phyloP scores from a whole-genome alignment of 2,329 filamentous ascomycete species.

The Cercospora zeina region DNA sequence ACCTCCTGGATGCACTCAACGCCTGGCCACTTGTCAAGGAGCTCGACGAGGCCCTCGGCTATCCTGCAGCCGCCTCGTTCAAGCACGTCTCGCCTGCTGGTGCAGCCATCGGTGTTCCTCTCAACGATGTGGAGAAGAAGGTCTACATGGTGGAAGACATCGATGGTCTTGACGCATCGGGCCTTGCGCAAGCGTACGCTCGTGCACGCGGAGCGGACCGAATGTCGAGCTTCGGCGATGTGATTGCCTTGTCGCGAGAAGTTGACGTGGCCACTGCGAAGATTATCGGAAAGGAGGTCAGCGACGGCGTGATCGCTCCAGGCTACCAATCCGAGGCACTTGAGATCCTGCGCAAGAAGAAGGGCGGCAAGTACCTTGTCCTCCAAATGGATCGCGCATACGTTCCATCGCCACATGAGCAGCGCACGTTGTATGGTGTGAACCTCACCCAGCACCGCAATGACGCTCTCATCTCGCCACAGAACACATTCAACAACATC shows the following conservation, averaged over 20 bases:
- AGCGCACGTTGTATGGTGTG: constrained; percentile 85
- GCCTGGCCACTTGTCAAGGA: constrained; percentile 97
- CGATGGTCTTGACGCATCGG: constrained; percentile 78
- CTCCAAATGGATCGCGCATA: constrained; percentile 92
- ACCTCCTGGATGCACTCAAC: constrained; percentile 93
- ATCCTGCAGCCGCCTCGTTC: constrained; percentile 93
- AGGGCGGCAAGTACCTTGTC: constrained; percentile 94
- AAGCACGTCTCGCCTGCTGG: constrained; percentile 98
- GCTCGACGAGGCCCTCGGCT: constrained; percentile 81
- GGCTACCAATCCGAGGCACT: constrained; percentile 82
- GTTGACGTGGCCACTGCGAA: constrained; percentile 92
- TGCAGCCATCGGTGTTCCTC: constrained; percentile 86
- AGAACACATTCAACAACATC: constrained; percentile 77
- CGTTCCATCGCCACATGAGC: constrained; percentile 71
- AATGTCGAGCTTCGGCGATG: constrained; percentile 97
- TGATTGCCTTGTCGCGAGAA: constrained; percentile 87
- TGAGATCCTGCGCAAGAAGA: constrained; percentile 94
- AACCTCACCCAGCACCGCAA: constrained; percentile 89
- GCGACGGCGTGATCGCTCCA: constrained; percentile 92
- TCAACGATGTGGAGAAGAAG: constrained; percentile 85
- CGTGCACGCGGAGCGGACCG: constrained; percentile 93
- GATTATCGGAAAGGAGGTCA: constrained; percentile 97
- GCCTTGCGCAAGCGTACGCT: constrained; percentile 90
- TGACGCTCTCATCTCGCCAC: constrained; percentile 79
- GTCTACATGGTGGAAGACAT: constrained; percentile 99